These are phyloP conservation scores for Fusarium vanettenii DNA, from an alignment of 2,329 filamentous ascomycete genomes.

Conservation along the genomic window DNA sequence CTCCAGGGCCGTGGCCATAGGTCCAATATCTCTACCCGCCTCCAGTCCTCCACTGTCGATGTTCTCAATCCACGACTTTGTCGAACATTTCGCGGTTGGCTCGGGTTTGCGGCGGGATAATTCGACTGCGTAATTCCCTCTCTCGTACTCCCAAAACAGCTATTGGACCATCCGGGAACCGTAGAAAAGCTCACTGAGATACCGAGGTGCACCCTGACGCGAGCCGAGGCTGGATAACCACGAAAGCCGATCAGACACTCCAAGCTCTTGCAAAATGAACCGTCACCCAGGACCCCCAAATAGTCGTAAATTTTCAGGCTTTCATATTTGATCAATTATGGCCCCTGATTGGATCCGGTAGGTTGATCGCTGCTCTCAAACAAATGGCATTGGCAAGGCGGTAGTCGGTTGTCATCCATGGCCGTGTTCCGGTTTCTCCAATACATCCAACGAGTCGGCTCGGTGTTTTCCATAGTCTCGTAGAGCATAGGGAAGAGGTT, in stretches of 20 bases:
- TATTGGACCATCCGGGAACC: background rate
- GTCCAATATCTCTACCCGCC: background rate
- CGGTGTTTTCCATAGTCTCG: background rate
- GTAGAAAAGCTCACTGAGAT: background rate
- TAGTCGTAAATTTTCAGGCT: background rate
- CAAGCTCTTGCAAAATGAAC: background rate
- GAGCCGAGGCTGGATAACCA: background rate
- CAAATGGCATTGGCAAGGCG: accelerated
- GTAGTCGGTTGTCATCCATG: background rate
- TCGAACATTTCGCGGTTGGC: background rate
- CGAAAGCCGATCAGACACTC: background rate
- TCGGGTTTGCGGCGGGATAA: background rate
- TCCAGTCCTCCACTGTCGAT: background rate
- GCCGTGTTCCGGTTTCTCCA: background rate
- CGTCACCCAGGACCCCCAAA: background rate
- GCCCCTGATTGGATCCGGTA: background rate
- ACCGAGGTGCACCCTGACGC: background rate
- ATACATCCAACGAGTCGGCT: background rate
- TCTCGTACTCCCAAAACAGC: accelerated
- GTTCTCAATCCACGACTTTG: background rate
- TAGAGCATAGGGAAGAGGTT: background rate
- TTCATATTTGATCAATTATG: background rate
- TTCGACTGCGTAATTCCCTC: background rate
- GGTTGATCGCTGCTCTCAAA: background rate
- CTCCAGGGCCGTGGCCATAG: background rate